phyloP scores from a whole-genome alignment of 2,329 filamentous ascomycete genomes.

The Aureobasidium vineae region DNA sequence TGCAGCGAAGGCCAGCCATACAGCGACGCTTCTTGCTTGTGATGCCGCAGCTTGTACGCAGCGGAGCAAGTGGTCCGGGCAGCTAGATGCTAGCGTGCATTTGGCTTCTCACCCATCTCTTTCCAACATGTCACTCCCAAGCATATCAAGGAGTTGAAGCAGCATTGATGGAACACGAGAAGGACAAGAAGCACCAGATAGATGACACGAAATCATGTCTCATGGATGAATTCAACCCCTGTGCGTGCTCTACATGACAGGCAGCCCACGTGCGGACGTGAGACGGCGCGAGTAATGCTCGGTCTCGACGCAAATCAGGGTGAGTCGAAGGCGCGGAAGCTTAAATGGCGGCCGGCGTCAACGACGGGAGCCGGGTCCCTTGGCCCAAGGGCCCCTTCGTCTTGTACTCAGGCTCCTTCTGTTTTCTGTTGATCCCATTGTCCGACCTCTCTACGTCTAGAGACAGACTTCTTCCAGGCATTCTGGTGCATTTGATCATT shows the following conservation, averaged over 20 bases:
- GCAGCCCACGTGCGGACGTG: background rate
- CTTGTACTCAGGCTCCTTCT: constrained; percentile 3
- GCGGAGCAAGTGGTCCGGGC: constrained; percentile 20
- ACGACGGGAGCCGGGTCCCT: constrained; percentile 1
- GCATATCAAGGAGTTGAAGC: background rate
- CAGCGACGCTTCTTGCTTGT: constrained; percentile 13
- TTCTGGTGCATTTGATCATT: background rate
- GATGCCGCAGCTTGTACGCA: constrained; percentile 13
- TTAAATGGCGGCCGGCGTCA: constrained; percentile 3
- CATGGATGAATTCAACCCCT: background rate
- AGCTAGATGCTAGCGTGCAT: constrained; percentile 23
- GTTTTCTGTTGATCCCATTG: constrained; percentile 13
- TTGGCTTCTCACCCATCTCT: constrained; percentile 24
- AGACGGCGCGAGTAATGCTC: constrained; percentile 13
- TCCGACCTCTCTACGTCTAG: background rate
- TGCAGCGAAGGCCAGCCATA: constrained; percentile 2
- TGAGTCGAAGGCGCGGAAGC: constrained; percentile 2
- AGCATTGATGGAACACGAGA: background rate
- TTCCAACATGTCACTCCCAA: background rate
- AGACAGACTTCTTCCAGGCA: constrained; percentile 1
- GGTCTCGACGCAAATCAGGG: background rate
- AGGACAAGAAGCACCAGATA: constrained; percentile 2
- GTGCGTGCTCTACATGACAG: background rate
- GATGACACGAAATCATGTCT: constrained; percentile 21
- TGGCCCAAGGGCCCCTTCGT: background rate